A percentile compares a stretch with the other conserved stretches of the same genome.
phyloP scores from a whole-genome alignment of 495 filamentous ascomycete genomes.

The Daldinia bambusicola region DNA sequence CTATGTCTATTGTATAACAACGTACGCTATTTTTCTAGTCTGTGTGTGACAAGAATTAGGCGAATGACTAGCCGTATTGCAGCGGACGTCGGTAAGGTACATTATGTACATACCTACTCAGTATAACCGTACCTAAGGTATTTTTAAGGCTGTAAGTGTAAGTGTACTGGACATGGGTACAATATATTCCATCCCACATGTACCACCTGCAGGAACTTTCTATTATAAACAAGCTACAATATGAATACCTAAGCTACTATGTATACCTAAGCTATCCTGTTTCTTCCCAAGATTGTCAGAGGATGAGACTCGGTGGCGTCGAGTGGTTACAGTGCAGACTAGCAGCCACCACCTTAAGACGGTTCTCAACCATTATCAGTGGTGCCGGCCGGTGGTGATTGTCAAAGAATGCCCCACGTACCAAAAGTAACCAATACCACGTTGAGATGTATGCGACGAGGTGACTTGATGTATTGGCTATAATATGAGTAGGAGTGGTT shows the following conservation, averaged over 20 bases:
- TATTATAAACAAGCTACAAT: too few species aligned
- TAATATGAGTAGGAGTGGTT: slow-evolving; percentile 14
- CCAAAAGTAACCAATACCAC: slow-evolving; percentile 17
- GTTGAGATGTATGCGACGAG: slow-evolving; percentile 4
- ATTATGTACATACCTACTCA: too few species aligned
- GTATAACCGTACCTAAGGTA: too few species aligned
- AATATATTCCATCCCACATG: too few species aligned
- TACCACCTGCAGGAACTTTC: too few species aligned
- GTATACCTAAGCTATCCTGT: not conserved
- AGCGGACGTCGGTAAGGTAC: not conserved
- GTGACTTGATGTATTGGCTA: slow-evolving; percentile 24
- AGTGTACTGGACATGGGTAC: too few species aligned
- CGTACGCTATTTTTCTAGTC: too few species aligned
- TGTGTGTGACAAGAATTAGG: slow-evolving; percentile 23
- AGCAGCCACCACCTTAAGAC: slow-evolving; percentile 8
- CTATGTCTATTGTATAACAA: too few species aligned
- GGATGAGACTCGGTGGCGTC: slow-evolving; percentile 32
- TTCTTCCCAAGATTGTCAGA: slow-evolving; percentile 28
- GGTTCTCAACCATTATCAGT: not conserved
- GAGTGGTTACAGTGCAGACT: slow-evolving; percentile 34
- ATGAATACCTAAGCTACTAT: not conserved
- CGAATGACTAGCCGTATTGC: slow-evolving; percentile 31
- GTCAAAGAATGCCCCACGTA: slow-evolving; percentile 10
- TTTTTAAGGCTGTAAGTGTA: too few species aligned
- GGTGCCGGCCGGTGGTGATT: not conserved